Base-by-base conservation (phyloP, 768 basidiomycete genomes). In the Ramaria sp. region DNA sequence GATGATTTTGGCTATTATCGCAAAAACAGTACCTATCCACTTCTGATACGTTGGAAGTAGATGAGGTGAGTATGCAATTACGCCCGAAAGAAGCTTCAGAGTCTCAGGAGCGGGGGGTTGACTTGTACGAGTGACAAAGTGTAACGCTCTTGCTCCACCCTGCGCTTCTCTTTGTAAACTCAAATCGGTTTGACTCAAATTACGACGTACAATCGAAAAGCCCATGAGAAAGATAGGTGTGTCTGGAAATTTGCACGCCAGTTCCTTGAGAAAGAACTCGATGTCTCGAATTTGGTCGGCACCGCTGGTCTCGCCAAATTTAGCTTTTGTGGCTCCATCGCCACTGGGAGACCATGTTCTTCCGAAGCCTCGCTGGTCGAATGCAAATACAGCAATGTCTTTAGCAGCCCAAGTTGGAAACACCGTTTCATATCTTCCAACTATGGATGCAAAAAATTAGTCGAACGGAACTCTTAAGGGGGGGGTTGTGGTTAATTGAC, bases 321-420 rank as follows among this genome's bases (percentile, higher is more conserved):
- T 58, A 56, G 78, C 78, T 45, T 65, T 62, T 58, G 74, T 76
- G 66, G 78, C 79, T 66, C 74, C 80, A 27, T 61, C 20, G 56
- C 70, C 68, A 18, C 62, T 64, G 62, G 88, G 86, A 56, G 73
- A 73, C 0, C 78, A 85, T 1, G 88, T 90, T 45, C 77, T 71
- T 0, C 89, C 89, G 60, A 82, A 91, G 0, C 89, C 88, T 45
- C 88, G 79, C 66, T 86, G 82, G 71, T 90, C 88, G 61, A 76
- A 84, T 0, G 85, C 67, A 61, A 89, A 88, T 37, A 90, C 73
- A 10, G 76, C 76, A 55, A 90, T 71, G 1, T 75, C 78, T 37
- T 69, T 71, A 25, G 72, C 68, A 5, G 79, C 70, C 58, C 81
- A 74, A 4, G 67, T 61, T 8, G 73, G 71, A 61, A 88, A 88